Conservation (phyloP, 129 eudicot species). For the Lonicera japonica region DNA sequence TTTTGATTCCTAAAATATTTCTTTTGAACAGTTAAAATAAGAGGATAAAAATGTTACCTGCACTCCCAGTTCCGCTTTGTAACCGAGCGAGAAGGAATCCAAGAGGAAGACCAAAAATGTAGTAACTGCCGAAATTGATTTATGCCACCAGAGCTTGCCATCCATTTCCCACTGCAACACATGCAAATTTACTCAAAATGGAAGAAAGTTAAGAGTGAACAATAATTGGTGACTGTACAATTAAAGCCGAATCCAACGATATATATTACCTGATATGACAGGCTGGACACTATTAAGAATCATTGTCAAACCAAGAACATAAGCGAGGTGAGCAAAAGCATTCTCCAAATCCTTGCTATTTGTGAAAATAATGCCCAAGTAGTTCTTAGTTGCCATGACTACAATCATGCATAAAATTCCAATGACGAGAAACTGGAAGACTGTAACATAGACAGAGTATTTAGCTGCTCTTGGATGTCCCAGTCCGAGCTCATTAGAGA, state of each 20-base stretch:
- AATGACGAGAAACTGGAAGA: slow-evolving; percentile 47
- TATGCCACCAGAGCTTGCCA: slow-evolving; percentile 81
- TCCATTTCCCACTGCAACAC: slow-evolving; percentile 77
- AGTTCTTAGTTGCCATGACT: slow-evolving; percentile 27
- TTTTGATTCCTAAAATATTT: too few relatives aligned
- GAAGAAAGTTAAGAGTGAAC: not conserved
- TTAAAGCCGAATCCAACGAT: not conserved
- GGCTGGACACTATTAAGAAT: slow-evolving; percentile 68
- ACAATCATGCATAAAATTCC: slow-evolving; percentile 54
- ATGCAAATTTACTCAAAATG: slow-evolving; percentile 17
- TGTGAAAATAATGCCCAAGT: slow-evolving; percentile 36
- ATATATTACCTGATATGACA: slow-evolving; percentile 46
- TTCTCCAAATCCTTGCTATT: slow-evolving; percentile 27
- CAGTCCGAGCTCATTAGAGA: slow-evolving; percentile 63
- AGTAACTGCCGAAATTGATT: slow-evolving; percentile 72
- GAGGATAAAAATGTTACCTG: slow-evolving; percentile 22
- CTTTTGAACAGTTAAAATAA: not conserved
- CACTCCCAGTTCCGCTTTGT: slow-evolving; percentile 45
- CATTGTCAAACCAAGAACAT: slow-evolving; percentile 66
- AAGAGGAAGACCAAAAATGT: slow-evolving; percentile 67
- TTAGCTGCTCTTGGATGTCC: slow-evolving; percentile 50
- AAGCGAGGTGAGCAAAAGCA: slow-evolving; percentile 40
- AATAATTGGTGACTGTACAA: not conserved
- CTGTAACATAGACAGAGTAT: slow-evolving; percentile 38
- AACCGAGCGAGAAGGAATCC: slow-evolving; percentile 62